Evolutionary conservation across 75 land plant genomes (phyloP).

Genomic region (Larix kaempferi): DNA sequence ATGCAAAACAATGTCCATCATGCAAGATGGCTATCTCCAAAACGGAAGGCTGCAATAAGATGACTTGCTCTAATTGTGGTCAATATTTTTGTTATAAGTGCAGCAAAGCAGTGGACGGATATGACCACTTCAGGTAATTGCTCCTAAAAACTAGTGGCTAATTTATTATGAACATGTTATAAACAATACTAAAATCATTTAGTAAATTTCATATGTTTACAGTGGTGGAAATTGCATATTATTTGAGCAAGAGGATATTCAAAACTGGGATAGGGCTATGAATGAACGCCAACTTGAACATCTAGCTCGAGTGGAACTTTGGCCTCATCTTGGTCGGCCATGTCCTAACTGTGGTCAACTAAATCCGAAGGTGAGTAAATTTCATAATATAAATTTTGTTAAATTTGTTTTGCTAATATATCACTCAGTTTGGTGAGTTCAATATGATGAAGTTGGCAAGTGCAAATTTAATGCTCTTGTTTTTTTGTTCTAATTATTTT

Average conservation of each 20-base stretch:
- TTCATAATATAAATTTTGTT: background rate
- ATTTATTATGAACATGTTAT: background rate
- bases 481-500: background rate
- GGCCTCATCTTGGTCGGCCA: constrained; percentile 13
- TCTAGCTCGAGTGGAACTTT: constrained; percentile 33
- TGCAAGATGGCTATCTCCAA: constrained; percentile 89
- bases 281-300: constrained; percentile 36
- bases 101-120: constrained; percentile 67
- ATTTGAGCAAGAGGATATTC: constrained; percentile 50
- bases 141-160: background rate
- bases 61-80: constrained; percentile 82
- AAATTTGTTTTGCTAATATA: background rate
- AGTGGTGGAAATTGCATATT: constrained; percentile 55
- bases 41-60: constrained; percentile 92
- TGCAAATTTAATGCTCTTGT: background rate
- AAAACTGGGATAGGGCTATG: constrained; percentile 54
- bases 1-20: constrained; percentile 84
- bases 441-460: background rate
- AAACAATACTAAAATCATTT: background rate
- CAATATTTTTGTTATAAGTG: constrained; percentile 79
- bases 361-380: constrained; percentile 64
- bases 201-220: background rate
- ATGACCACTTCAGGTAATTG: constrained; percentile 76
- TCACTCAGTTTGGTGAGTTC: background rate
- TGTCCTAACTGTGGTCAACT: constrained; percentile 85